These are phyloP conservation scores for Marasmius oreades DNA, from an alignment of 1,284 basidiomycete genomes.

Conservation along the genomic window DNA sequence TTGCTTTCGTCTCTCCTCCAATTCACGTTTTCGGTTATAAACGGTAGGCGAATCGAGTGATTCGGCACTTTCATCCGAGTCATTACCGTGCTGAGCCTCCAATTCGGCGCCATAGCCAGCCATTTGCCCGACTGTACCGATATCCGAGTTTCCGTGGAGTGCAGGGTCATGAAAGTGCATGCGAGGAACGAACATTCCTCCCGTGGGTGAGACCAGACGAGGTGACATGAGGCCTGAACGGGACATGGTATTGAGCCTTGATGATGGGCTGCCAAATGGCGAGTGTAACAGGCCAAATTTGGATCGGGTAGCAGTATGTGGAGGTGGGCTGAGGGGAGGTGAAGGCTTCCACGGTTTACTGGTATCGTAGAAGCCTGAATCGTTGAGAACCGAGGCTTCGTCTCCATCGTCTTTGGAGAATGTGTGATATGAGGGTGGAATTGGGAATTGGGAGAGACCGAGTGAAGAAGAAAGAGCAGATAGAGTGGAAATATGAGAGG, in stretches of 20 bases:
- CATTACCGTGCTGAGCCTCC: background rate
- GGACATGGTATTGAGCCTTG: constrained; percentile 27
- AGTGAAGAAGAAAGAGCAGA: background rate
- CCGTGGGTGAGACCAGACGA: constrained; percentile 3
- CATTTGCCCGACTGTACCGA: background rate
- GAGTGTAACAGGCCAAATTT: constrained; percentile 54
- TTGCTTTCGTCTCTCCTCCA: background rate
- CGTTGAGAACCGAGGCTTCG: constrained; percentile 16
- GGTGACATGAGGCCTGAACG: constrained; percentile 27
- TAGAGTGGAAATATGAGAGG: background rate
- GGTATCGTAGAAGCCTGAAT: constrained; percentile 51
- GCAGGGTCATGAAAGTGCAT: constrained; percentile 5
- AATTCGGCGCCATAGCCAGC: constrained; percentile 1
- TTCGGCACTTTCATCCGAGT: background rate
- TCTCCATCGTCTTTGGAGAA: background rate
- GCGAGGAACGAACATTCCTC: constrained; percentile 18
- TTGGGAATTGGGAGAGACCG: constrained; percentile 1
- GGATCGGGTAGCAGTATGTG: constrained; percentile 38
- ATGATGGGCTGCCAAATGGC: constrained; percentile 51
- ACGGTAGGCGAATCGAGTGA: constrained; percentile 13
- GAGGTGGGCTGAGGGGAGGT: constrained; percentile 49
- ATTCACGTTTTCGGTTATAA: constrained; percentile 9
- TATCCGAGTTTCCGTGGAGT: background rate
- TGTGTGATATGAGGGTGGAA: background rate
- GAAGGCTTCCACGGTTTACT: constrained; percentile 33